These are phyloP conservation scores for Sporothrix mexicana DNA, from an alignment of 2,329 filamentous ascomycete species.

Conservation along the genomic window DNA sequence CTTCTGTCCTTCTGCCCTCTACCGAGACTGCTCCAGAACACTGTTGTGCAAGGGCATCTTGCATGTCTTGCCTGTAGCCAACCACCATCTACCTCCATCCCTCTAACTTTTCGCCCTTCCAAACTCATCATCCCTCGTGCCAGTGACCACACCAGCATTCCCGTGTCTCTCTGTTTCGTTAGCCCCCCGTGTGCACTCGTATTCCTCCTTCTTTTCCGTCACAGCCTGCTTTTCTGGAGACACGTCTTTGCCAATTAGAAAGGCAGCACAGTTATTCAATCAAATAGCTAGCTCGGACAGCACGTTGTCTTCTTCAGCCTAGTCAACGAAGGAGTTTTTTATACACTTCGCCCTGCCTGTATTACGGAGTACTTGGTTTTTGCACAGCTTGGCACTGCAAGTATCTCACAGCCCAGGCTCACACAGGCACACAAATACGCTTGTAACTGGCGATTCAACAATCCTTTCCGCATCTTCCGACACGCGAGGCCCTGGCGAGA, in stretches of 20 bases:
- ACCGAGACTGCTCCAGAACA: neutral
- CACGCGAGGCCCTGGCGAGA: constrained; percentile 23
- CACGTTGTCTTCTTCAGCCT: neutral
- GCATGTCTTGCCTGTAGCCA: constrained; percentile 27
- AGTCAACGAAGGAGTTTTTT: neutral
- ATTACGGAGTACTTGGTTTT: neutral
- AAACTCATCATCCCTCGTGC: constrained; percentile 10
- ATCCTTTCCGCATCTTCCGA: constrained; percentile 29
- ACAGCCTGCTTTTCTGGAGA: constrained; percentile 8
- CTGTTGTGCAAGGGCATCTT: constrained; percentile 25
- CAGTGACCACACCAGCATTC: constrained; percentile 24
- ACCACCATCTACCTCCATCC: constrained; percentile 12
- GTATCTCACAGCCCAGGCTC: neutral
- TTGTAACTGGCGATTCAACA: constrained; percentile 9
- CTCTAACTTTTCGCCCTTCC: neutral
- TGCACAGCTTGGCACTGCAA: constrained; percentile 16
- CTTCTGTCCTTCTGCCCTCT: neutral
- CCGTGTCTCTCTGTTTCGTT: constrained; percentile 1
- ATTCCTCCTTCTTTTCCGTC: neutral
- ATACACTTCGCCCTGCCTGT: neutral
- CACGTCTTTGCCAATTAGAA: neutral
- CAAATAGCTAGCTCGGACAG: constrained; percentile 7
- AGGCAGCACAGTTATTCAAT: neutral
- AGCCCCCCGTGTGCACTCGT: neutral
- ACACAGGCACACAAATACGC: neutral